Base-by-base conservation (phyloP, 2,329 filamentous ascomycete genomes). In the Tympanopsis confertula region DNA sequence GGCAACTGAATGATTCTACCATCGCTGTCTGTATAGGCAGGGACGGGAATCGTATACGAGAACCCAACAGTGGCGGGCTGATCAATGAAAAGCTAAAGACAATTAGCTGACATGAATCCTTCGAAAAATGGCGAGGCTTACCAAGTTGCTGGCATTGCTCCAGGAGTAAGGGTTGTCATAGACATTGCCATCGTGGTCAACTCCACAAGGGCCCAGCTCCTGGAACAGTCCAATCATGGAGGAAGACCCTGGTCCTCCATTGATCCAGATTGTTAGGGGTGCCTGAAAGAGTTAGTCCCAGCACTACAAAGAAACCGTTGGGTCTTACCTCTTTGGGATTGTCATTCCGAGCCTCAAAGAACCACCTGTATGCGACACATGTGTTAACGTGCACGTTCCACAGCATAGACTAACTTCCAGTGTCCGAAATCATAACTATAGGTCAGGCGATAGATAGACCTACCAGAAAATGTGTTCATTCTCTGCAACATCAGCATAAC, bases 101-200 rank as follows among this genome's bases (percentile, higher is more conserved):
- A 28, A n/a, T 28, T 28, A n/a, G 10, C 10, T 10, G 24, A 28
- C n/a, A n/a, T n/a, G n/a, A n/a, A n/a, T n/a, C n/a, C n/a, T n/a
- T n/a, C n/a, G n/a, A n/a, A n/a, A n/a, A n/a, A n/a, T n/a, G n/a
- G n/a, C n/a, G n/a, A n/a, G n/a, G n/a, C n/a, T n/a, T n/a, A n/a
- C n/a, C 67, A 82, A 72, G 45, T 82, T 82, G 43, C 68, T 69
- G 18, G 71, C 65, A 45, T 74, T 71, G 42, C 73, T 77, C 71
- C 71, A 80, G 5, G 66, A 66, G 55, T 74, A 69, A 4, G 71
- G 70, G 48, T 80, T 80, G 50, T 65, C 53, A 44, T 59, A 56
- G 13, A 63, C 57, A 13, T 62, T 53, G 37, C 62, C 56, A 20
- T 59, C 53, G 39, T 61, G 55, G 26, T 64, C 63, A 35, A 71